Evolutionary conservation across 257 asterid species (phyloP).

Genomic region (Linaria vulgaris): DNA sequence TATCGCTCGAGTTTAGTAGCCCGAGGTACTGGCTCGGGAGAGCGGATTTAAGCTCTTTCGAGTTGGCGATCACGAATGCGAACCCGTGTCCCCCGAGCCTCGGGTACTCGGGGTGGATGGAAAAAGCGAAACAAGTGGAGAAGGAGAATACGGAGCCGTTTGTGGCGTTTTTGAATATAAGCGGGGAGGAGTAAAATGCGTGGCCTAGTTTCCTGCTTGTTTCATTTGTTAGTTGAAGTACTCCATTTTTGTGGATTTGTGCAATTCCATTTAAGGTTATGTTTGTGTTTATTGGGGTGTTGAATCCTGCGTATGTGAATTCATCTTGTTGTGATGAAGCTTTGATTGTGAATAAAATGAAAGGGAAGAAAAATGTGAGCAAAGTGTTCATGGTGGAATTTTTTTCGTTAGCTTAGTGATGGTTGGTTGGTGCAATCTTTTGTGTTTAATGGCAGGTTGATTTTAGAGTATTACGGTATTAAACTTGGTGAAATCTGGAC

Average conservation of each 20-base stretch:
- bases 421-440: conserved; percentile 11
- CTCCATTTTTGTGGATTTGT: conserved; percentile 33
- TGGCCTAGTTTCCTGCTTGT: conserved; percentile 48
- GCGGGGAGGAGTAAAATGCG: conserved; percentile 48
- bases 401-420: neutral
- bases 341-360: conserved; percentile 30
- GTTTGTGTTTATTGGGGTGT: conserved; percentile 20
- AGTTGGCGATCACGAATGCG: conserved; percentile 52
- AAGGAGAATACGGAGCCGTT: conserved; percentile 44
- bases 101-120: conserved; percentile 62
- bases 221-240: conserved; percentile 50
- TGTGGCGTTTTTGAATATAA: conserved; percentile 54
- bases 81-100: conserved; percentile 74
- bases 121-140: conserved; percentile 57
- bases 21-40: conserved; percentile 73
- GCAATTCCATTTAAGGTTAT: conserved; percentile 44
- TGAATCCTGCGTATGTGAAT: conserved; percentile 43
- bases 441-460: neutral
- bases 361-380: conserved; percentile 22
- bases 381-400: conserved; percentile 25
- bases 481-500: neutral
- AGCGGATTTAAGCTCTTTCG: conserved; percentile 34
- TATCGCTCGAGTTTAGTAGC: conserved; percentile 44
- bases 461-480: neutral
- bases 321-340: conserved; percentile 37